Conservation (phyloP, 495 filamentous ascomycete species). For the Neurospora hispaniola region DNA sequence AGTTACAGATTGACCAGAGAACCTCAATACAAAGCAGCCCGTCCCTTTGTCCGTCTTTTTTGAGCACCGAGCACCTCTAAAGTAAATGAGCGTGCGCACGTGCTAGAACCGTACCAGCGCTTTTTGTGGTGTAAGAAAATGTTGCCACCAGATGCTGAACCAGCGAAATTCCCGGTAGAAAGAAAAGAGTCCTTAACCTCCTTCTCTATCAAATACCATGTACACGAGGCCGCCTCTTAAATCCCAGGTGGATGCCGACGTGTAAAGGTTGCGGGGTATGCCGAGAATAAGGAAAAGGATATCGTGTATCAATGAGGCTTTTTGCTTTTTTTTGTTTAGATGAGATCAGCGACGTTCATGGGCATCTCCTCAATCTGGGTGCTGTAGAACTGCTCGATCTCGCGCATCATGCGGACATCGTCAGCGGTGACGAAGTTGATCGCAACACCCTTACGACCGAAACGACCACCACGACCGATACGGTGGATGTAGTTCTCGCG, state of each 20-base stretch:
- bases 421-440: conserved; percentile 99
- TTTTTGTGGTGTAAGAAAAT: conserved; percentile 18
- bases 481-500: conserved; percentile 99
- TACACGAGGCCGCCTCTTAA: conserved; percentile 16
- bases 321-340: conserved; percentile 21
- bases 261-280: conserved; percentile 15
- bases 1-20: conserved; percentile 21
- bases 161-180: conserved; percentile 14
- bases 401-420: conserved; percentile 92
- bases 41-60: conserved; percentile 13
- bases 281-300: conserved; percentile 16
- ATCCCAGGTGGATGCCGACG: conserved; percentile 13
- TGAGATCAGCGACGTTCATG: conserved; percentile 77
- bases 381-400: conserved; percentile 94
- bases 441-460: conserved; percentile 96
- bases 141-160: conserved; percentile 19
- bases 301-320: conserved; percentile 5
- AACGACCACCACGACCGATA: conserved; percentile 90
- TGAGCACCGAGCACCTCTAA: conserved; percentile 22
- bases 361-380: conserved; percentile 99
- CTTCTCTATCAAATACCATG: conserved; percentile 18
- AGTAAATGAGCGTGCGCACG: conserved; percentile 18
- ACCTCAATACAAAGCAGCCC: neutral
- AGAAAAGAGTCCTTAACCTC: conserved; percentile 1
- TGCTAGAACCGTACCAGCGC: conserved; percentile 13